Evolutionary conservation across 2,329 filamentous ascomycete genomes (phyloP), one percentile per base, ranked within the genome.

Genomic region (Pyrenophora tritici-repentis): DNA sequence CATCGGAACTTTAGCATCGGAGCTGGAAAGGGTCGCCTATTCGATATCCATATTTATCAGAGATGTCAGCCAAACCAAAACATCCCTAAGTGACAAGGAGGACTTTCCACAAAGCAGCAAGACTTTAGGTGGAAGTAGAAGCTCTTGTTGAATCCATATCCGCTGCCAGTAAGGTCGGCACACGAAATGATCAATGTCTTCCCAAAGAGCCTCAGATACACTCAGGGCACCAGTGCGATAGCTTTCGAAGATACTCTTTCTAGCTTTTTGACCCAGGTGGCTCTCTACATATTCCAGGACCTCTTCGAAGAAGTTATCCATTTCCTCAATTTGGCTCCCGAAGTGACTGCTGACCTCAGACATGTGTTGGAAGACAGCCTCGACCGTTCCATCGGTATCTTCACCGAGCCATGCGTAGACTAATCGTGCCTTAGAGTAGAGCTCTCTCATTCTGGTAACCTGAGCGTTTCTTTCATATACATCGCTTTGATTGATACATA

Each of bases 401-500:
- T 33, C 26, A 31, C 48, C 48, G 2, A 47, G 17, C 42, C 42
- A 51, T 2, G 43, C 32, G 2, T 38, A 22, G 12, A 29, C 37
- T 4, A 20, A 10, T 5, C 16, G 20, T n/a, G 42, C 29, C 16
- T 37, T 13, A 12, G 10, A 13, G 32, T 51, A 51, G 9, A 51
- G 13, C 24, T 13, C 8, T 17, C 29, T 31, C 42, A 51, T 38
- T 1, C 40, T n/a, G 7, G 32, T 22, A 13, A 51, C 42, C 38
- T 51, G 42, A 1, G 33, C 12, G 14, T 34, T 41, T 3, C 17
- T 17, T 12, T 47, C 42, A 0, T 9, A 14, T 2, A 36, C 1
- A 16, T 51, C 36, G 2, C 16, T 6, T 22, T 51, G 42, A 2
- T 47, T 33, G 12, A 51, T 51, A 17, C 42, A 51, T 1, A 51